Evolutionary conservation across 2,329 filamentous ascomycete species (phyloP), one percentile per base, ranked within the genome.

Genomic region (Sarocladium strictum): DNA sequence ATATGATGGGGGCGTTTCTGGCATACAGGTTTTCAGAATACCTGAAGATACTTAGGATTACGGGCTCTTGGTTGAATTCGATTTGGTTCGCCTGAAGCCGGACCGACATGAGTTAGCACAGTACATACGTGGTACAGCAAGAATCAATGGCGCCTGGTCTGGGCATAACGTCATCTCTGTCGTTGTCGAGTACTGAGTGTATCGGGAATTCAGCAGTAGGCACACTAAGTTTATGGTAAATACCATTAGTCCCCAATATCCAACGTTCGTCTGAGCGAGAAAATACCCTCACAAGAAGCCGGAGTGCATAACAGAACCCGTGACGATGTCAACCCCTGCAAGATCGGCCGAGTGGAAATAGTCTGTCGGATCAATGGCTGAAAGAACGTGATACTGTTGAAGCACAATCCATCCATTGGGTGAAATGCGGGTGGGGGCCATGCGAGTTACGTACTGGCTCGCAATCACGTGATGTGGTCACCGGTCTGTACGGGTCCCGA

Each of bases 1-100:
- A 55, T 54, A 43, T 33, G 41, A 38, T 35, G 27, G 5, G 27
- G 45, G 56, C 29, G 52, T 56, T 53, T 55, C 27, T 56, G 21
- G 26, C n/a, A 33, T 3, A n/a, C n/a, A 10, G 17, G 9, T 33
- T 51, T 24, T 35, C 49, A 53, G 50, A 57, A 53, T 57, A 54
- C 12, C 11, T 54, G 23, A 53, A 19, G 6, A 53, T 14, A 11
- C 12, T 27, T 17, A 11, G 21, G 10, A 27, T n/a, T 21, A 23
- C 19, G 38, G 38, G 10, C 23, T 27, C n/a, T 47, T 53, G 50
- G 21, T 50, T 27, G 41, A 45, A 26, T 26, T 17, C 24, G 7
- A 38, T 19, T 38, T n/a, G n/a, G n/a, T n/a, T n/a, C n/a, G n/a
- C n/a, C n/a, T n/a, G n/a, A n/a, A n/a, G n/a, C n/a, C n/a, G n/a